Base-by-base conservation (phyloP, 1,284 basidiomycete genomes). In the Fomitopsis schrenkii region DNA sequence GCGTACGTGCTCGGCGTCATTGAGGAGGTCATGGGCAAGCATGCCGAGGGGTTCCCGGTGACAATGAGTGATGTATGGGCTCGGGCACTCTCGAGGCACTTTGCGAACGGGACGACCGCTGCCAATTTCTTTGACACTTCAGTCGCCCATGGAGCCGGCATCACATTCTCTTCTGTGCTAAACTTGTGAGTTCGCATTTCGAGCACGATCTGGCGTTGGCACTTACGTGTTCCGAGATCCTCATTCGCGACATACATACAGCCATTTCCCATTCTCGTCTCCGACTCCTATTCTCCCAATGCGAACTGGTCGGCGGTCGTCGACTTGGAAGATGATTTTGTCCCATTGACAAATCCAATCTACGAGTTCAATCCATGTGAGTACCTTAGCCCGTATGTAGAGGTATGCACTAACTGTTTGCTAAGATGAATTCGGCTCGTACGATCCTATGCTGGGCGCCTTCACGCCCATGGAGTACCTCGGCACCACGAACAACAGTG, bases 321-420 rank as follows among this genome's bases (percentile, higher is more conserved):
- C 26, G 61, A 55, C 8, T 59, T 61, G 5, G 44, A 59, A 15
- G 60, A 60, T 8, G 54, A 62, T 9, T 48, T 41, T 30, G 67
- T 74, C 33, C 75, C 80, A 0, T 63, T 79, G 6, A 76, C 74
- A 1, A 78, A 77, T 57, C 75, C 77, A 2, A 70, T 79, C 15
- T 75, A 79, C 33, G 81, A 83, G 62, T 75, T 80, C 66, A 82
- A 76, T 44, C 67, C 75, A 46, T 81, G 80, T 81, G 48, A 71
- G 78, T 74, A 15, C 26, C 17, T 14, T n/a, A 5, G 17, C 48
- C 14, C 2, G 38, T 40, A 14, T 2, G 14, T 40, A 22, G 33
- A 55, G n/a, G n/a, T 10, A 58, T 12, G 26, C 12, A 48, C n/a
- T 50, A 5, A 19, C 48, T 45, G 26, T 40, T 17, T 48, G 59